Conservation (phyloP, 768 basidiomycete genomes). For the Amanita fuliginea region DNA sequence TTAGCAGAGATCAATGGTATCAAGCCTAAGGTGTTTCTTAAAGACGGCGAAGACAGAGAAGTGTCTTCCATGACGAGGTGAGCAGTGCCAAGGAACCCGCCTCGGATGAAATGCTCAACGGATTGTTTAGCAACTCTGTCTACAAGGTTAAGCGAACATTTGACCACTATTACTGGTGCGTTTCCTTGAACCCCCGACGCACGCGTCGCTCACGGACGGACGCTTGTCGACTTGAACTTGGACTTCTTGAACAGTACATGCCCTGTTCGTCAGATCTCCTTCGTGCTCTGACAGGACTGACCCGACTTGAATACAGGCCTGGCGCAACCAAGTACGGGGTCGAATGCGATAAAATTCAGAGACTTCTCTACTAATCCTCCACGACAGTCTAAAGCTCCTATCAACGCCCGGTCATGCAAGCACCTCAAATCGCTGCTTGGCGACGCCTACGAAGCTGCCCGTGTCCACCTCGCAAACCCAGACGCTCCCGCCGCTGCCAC, state of each 20-base stretch:
- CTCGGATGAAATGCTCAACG: not conserved
- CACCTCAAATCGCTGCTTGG: conserved; percentile 30
- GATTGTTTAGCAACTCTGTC: conserved; percentile 17
- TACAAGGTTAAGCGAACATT: conserved; percentile 27
- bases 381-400: conserved; percentile 17
- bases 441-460: conserved; percentile 29
- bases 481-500: conserved; percentile 10
- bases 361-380: not conserved
- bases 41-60: conserved; percentile 21
- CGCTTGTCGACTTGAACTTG: not conserved
- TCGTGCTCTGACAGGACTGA: too few species aligned
- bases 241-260: not conserved
- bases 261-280: conserved; percentile 2
- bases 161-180: conserved; percentile 18
- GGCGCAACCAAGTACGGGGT: not conserved
- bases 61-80: conserved; percentile 14
- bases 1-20: conserved; percentile 28
- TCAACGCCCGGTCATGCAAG: conserved; percentile 33
- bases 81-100: not conserved
- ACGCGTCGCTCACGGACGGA: not conserved
- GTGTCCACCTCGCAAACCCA: conserved; percentile 23
- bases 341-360: not conserved
- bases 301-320: too few species aligned
- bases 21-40: conserved; percentile 26
- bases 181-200: not conserved